Evolutionary conservation across 805 yeast species (phyloP), one percentile per base, ranked within the genome.

Genomic region (Spathaspora gorwiae): DNA sequence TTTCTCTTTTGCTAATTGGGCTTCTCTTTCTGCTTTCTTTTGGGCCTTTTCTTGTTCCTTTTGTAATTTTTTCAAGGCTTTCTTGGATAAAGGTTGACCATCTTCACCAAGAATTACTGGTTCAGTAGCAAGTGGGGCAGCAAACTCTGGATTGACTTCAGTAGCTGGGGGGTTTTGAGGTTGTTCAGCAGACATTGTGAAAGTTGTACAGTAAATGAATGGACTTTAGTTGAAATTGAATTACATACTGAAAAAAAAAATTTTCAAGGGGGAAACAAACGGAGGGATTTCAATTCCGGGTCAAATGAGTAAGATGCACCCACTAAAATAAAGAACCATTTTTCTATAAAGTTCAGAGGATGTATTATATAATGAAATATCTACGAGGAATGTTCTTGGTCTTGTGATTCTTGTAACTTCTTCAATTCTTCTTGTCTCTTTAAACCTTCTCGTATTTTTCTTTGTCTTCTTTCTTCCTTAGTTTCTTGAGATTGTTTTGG

Each of bases 21-120:
- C 95, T 43, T 94, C 97, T 59, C 84, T 84, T 66, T 88, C 97
- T 35, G 89, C 94, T 75, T 90, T 90, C 78, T 90, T 92, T 61
- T 78, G 82, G 54, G 84, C 95, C 75, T 92, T 92, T 70, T 90
- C 97, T 62, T 79, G 81, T 68, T 88, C 96, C 62, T 92, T 92
- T 65, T 87, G 94, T 51, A 94, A 78, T 73, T 94, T 94, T 78
- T 94, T 94, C 59, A 94, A 73, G 2, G 97, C 99, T 65, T 90
- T 94, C 70, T 94, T 94, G 47, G 95, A 84, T 55, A 89, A 72
- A 26, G 96, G 96, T 68, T 78, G 82, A 37, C 97, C 96, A 61
- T 86, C 92, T 53, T 79, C 80, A 10, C 85, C 84, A 39, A 80
- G 61, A 40, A 68, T 54, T 6, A 56, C 57, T 9, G 45, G 54